Evolutionary conservation across 2,329 filamentous ascomycete species (phyloP).

Genomic region (Xylaria sp.): DNA sequence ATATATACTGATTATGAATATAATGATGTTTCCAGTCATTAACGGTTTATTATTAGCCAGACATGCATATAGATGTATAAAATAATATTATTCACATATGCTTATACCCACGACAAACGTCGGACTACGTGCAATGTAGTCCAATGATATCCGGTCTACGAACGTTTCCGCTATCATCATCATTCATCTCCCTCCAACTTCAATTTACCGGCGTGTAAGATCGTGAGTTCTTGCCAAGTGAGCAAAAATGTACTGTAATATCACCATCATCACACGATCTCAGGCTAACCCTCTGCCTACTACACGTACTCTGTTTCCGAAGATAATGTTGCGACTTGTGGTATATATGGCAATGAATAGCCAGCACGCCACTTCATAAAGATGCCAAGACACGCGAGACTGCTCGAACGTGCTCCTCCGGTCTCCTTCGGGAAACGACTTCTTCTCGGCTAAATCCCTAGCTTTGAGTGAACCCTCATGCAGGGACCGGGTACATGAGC

Average conservation of each 20-base stretch:
- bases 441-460: conserved; percentile 34
- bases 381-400: conserved; percentile 11
- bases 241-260: background rate
- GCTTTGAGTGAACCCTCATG: background rate
- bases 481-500: background rate
- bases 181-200: background rate
- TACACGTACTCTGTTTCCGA: background rate
- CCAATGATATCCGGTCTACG: too few relatives aligned
- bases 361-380: conserved; percentile 1
- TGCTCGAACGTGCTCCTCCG: conserved; percentile 24
- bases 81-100: background rate
- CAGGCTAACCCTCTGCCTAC: background rate
- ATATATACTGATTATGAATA: conserved; percentile 15
- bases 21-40: conserved; percentile 9
- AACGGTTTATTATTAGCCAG: background rate
- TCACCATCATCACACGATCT: background rate
- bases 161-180: background rate
- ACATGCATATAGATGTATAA: conserved; percentile 19
- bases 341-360: conserved; percentile 12
- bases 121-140: background rate
- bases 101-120: background rate
- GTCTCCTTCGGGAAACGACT: conserved; percentile 31
- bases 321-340: background rate
- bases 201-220: background rate
- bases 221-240: background rate